These are phyloP conservation scores for Naganishia vaughanmartiniae DNA, from an alignment of 768 basidiomycete species.

Conservation along the genomic window DNA sequence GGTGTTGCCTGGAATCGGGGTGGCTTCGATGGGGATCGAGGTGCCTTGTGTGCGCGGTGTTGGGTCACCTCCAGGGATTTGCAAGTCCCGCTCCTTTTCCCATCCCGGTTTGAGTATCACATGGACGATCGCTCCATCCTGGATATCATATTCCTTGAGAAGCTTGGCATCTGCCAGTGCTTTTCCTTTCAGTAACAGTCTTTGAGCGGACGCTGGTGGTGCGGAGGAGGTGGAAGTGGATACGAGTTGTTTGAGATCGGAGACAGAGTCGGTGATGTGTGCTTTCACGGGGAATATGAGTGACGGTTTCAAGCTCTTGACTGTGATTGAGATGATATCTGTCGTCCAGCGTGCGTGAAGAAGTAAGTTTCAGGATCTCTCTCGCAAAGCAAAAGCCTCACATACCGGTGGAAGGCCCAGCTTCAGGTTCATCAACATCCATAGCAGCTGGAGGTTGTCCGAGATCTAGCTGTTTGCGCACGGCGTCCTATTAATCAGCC, in stretches of 20 bases:
- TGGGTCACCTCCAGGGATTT: slow-evolving; percentile 24
- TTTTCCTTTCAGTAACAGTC: slow-evolving; percentile 90
- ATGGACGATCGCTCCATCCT: slow-evolving; percentile 76
- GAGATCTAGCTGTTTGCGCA: slow-evolving; percentile 31
- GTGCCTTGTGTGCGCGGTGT: slow-evolving; percentile 20
- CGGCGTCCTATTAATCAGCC: no score
- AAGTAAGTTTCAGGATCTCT: not conserved
- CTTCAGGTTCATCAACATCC: slow-evolving; percentile 3
- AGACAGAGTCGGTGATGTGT: slow-evolving; percentile 77
- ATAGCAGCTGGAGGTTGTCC: slow-evolving; percentile 14
- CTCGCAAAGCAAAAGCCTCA: slow-evolving; percentile 7
- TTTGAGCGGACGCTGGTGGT: slow-evolving; percentile 68
- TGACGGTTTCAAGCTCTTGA: slow-evolving; percentile 90
- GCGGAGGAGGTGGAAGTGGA: slow-evolving; percentile 57
- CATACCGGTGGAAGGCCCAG: slow-evolving; percentile 25
- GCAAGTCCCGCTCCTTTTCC: slow-evolving; percentile 42
- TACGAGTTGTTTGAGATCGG: slow-evolving; percentile 73
- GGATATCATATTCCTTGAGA: slow-evolving; percentile 81
- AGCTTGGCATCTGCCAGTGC: slow-evolving; percentile 84
- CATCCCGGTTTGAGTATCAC: slow-evolving; percentile 79
- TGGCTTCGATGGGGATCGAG: slow-evolving; percentile 28
- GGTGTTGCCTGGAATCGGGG: slow-evolving; percentile 32
- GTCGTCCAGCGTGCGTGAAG: not conserved
- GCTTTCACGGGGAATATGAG: slow-evolving; percentile 66
- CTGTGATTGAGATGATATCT: slow-evolving; percentile 65